Percentiles rank a stretch among this genome's conserved stretches.
Conservation (phyloP, 371 early-diverging fungal genomes). For the Conidiobolus incongruus region DNA sequence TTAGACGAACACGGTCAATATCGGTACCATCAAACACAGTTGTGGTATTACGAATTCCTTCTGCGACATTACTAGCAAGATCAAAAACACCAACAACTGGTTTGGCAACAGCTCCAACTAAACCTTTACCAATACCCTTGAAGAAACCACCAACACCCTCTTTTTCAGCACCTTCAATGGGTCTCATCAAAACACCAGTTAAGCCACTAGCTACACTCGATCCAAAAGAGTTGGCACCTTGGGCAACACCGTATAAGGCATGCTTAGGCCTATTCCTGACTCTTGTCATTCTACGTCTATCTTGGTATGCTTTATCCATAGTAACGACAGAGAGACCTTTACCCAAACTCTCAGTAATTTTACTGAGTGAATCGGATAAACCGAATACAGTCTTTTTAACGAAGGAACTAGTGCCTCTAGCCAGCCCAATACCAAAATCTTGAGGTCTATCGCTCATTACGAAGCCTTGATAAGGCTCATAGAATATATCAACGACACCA, state of each 20-base stretch:
- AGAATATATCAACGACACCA: slow-evolving; percentile 89
- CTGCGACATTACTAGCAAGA: slow-evolving; percentile 72
- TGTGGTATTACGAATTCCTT: slow-evolving; percentile 84
- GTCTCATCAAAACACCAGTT: slow-evolving; percentile 75
- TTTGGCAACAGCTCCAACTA: slow-evolving; percentile 88
- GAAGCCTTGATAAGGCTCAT: slow-evolving; percentile 94
- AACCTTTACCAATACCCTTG: slow-evolving; percentile 87
- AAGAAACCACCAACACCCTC: slow-evolving; percentile 89
- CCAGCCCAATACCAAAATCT: slow-evolving; percentile 85
- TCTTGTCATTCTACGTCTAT: slow-evolving; percentile 50
- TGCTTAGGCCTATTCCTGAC: slow-evolving; percentile 81
- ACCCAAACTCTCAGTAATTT: slow-evolving; percentile 85
- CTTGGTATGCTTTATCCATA: slow-evolving; percentile 80
- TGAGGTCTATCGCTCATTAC: slow-evolving; percentile 87
- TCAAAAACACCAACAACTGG: slow-evolving; percentile 87
- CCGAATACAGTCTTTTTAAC: slow-evolving; percentile 93
- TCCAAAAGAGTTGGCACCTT: slow-evolving; percentile 74
- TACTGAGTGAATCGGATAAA: slow-evolving; percentile 81
- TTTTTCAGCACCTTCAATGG: slow-evolving; percentile 76
- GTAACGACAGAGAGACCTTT: slow-evolving; percentile 93
- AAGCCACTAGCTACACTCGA: slow-evolving; percentile 71
- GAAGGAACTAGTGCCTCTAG: slow-evolving; percentile 78
- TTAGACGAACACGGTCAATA: slow-evolving; percentile 57
- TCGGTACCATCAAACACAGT: slow-evolving; percentile 50
- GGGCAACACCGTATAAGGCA: slow-evolving; percentile 71